A percentile compares a stretch with the other conserved stretches of the same genome.
These are phyloP conservation scores for Heracleum sosnowskyi DNA, from an alignment of 129 eudicot genomes.

Conservation along the genomic window DNA sequence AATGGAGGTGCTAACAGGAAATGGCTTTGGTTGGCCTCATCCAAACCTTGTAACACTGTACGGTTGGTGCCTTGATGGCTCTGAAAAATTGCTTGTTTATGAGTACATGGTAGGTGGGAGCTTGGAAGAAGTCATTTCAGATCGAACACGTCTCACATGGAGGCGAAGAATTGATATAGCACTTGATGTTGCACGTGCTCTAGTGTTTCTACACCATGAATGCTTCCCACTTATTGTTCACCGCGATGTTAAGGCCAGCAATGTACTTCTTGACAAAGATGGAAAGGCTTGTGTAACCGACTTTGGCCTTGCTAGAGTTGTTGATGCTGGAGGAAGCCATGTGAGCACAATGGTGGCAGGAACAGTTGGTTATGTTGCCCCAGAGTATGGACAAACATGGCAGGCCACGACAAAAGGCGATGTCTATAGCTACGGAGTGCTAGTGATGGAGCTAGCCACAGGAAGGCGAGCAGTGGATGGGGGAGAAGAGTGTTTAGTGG, in stretches of 20 bases:
- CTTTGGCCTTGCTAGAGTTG: constrained; percentile 75
- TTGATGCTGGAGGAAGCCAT: constrained; percentile 72
- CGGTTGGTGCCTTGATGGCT: constrained; percentile 93
- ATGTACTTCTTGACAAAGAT: constrained; percentile 70
- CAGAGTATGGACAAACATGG: constrained; percentile 90
- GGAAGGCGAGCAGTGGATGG: constrained; percentile 88
- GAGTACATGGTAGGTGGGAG: constrained; percentile 97
- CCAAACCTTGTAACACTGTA: constrained; percentile 92
- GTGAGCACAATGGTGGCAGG: constrained; percentile 98
- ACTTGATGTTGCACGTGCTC: constrained; percentile 77
- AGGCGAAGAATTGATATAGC: constrained; percentile 58
- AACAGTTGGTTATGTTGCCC: constrained; percentile 94
- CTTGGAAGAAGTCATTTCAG: constrained; percentile 70
- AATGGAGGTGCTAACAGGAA: constrained; percentile 79
- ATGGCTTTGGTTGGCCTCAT: constrained; percentile 88
- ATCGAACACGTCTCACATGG: constrained; percentile 49
- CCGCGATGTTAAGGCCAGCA: constrained; percentile 92
- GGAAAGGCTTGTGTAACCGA: constrained; percentile 84
- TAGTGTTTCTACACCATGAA: constrained; percentile 81
- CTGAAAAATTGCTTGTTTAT: constrained; percentile 70
- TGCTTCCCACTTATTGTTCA: constrained; percentile 79
- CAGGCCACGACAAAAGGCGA: constrained; percentile 97
- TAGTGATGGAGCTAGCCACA: constrained; percentile 86
- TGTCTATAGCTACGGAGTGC: constrained; percentile 90
- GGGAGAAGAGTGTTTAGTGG: constrained; percentile 78